Conservation (phyloP, 129 eudicot species). For the Flaveria brownii region DNA sequence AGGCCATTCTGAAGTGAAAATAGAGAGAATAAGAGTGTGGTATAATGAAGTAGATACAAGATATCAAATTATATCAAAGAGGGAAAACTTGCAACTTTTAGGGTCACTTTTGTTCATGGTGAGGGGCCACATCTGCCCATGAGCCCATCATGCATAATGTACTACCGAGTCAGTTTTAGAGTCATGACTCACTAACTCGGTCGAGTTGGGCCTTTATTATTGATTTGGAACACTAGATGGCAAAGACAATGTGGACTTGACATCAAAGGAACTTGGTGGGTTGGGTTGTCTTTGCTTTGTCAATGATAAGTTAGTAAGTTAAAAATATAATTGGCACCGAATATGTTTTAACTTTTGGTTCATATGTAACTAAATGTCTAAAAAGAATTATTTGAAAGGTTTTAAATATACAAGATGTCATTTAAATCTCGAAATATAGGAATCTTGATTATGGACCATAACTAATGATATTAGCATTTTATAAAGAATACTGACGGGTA, state of each 20-base stretch:
- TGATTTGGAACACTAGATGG: constrained; percentile 16
- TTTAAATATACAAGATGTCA: no score
- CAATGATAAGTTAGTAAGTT: no score
- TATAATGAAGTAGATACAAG: constrained; percentile 30
- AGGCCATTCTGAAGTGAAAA: constrained; percentile 41
- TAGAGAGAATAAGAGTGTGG: constrained; percentile 19
- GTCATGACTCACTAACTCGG: constrained; percentile 26
- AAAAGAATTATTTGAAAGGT: no score
- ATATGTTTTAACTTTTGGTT: no score
- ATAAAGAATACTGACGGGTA: no score
- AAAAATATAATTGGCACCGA: no score
- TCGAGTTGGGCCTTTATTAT: constrained; percentile 9
- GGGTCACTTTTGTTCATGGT: constrained; percentile 29
- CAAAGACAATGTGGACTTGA: not conserved
- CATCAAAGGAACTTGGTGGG: constrained; percentile 8
- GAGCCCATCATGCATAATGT: constrained; percentile 26
- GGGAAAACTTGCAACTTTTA: constrained; percentile 26
- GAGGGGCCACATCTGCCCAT: constrained; percentile 33
- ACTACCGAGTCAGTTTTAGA: constrained; percentile 6
- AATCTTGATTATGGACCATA: no score
- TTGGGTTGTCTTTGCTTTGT: no score
- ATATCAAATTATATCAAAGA: not conserved
- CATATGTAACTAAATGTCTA: no score
- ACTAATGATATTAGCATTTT: no score
- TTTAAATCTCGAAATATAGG: no score